These are phyloP conservation scores for Colletotrichum sp. DNA, from an alignment of 2,329 filamentous ascomycete species.

Conservation along the genomic window DNA sequence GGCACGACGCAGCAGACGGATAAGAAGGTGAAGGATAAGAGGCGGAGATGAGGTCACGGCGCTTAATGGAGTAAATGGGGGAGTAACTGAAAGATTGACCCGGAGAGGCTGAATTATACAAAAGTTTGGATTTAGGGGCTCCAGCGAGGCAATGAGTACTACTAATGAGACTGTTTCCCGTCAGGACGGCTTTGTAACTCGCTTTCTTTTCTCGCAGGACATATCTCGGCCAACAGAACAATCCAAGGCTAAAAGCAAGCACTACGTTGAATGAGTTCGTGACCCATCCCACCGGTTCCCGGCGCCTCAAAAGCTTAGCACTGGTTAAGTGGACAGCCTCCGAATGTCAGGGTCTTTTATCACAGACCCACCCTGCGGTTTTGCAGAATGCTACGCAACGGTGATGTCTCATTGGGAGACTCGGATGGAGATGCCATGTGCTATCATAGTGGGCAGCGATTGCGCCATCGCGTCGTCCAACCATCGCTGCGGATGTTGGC, in stretches of 20 bases:
- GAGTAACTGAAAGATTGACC: not conserved
- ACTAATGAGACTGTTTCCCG: not conserved
- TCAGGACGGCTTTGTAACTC: not conserved
- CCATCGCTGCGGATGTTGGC: constrained; percentile 1
- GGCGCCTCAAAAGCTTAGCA: constrained; percentile 8
- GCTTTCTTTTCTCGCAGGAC: not conserved
- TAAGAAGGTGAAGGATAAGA: not conserved
- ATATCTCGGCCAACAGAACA: not conserved
- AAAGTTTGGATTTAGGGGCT: constrained; percentile 9
- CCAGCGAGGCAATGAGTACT: not conserved
- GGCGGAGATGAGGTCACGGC: not conserved
- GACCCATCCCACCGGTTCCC: not conserved
- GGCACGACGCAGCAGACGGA: not conserved
- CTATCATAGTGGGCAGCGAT: constrained; percentile 15
- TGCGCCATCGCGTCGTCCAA: constrained; percentile 14
- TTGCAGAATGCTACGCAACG: not conserved
- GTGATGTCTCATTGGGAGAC: not conserved
- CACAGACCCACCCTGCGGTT: not conserved
- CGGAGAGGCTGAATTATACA: not conserved
- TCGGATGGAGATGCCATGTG: not conserved
- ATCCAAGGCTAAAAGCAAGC: not conserved
- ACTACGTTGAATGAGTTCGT: not conserved
- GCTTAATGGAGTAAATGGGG: not conserved
- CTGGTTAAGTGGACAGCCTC: not conserved
- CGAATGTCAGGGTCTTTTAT: not conserved